Conservation (phyloP, 352 stramenopile genomes). For the Globisporangium nunn region DNA sequence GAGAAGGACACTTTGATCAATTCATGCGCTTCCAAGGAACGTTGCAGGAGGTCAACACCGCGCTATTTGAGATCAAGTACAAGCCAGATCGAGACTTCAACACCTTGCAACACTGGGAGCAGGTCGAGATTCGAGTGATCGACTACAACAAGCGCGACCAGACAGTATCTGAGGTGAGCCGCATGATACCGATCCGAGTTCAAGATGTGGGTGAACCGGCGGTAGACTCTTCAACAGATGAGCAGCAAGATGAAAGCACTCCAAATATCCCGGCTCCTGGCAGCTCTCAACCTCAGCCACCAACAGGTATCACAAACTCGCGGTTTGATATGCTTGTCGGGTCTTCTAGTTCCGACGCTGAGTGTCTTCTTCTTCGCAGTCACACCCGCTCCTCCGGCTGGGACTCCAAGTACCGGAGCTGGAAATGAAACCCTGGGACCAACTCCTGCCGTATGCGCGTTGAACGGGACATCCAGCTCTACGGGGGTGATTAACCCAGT, state of each 20-base stretch:
- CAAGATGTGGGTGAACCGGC: conserved; percentile 38
- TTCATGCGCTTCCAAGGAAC: conserved; percentile 47
- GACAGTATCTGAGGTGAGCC: conserved; percentile 34
- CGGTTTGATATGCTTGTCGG: too few species aligned
- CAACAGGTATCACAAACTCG: too few species aligned
- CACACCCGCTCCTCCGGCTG: background rate
- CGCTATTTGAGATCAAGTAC: conserved; percentile 74
- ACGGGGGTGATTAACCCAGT: background rate
- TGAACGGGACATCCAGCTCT: background rate
- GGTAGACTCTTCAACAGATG: background rate
- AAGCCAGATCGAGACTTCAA: conserved; percentile 70
- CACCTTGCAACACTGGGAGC: conserved; percentile 47
- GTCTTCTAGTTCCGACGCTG: too few species aligned
- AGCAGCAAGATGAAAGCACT: background rate
- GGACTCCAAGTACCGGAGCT: background rate
- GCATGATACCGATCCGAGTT: conserved; percentile 35
- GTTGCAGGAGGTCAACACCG: conserved; percentile 48
- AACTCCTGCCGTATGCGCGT: background rate
- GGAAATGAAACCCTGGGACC: background rate
- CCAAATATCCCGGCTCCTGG: background rate
- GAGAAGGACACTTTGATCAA: conserved; percentile 39
- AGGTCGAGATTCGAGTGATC: conserved; percentile 41
- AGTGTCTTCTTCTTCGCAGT: background rate
- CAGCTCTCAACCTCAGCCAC: background rate
- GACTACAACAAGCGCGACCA: conserved; percentile 54